A percentile compares a stretch with the other conserved stretches of the same genome.
These are phyloP conservation scores for Galerina sulciceps DNA, from an alignment of 768 basidiomycete genomes.

Conservation along the genomic window DNA sequence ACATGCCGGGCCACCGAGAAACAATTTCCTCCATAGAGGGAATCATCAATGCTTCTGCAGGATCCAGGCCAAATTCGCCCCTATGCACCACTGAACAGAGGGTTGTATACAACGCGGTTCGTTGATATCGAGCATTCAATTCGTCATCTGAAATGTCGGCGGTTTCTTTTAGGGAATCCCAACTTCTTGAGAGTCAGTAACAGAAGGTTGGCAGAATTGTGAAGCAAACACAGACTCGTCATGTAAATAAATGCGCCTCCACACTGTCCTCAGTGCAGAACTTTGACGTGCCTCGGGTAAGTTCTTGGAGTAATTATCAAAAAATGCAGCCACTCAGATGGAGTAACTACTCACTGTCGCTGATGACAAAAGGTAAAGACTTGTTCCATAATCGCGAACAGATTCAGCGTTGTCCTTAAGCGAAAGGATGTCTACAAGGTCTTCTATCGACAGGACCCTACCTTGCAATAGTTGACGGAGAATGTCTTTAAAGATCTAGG, in stretches of 20 bases:
- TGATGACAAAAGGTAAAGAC: constrained; percentile 66
- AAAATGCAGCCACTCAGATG: background rate
- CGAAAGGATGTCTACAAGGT: constrained; percentile 81
- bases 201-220: background rate
- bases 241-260: constrained; percentile 87
- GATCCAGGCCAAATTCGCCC: constrained; percentile 54
- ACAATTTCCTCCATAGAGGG: constrained; percentile 64
- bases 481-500: constrained; percentile 71
- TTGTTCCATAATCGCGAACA: constrained; percentile 69
- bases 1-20: constrained; percentile 77
- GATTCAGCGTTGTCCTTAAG: constrained; percentile 76
- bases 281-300: constrained; percentile 71
- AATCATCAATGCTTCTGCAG: constrained; percentile 59
- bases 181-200: constrained; percentile 49
- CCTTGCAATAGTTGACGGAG: constrained; percentile 75
- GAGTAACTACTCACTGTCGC: constrained; percentile 45
- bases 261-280: constrained; percentile 75
- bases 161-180: constrained; percentile 77
- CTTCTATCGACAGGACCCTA: constrained; percentile 75
- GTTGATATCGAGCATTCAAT: constrained; percentile 69
- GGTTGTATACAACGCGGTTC: constrained; percentile 76
- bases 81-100: constrained; percentile 50
- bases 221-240: constrained; percentile 70
- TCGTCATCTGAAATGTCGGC: constrained; percentile 77
- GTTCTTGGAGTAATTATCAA: constrained; percentile 41